Conservation (phyloP, 2,329 filamentous ascomycete genomes). For the Sporothrix luriei region DNA sequence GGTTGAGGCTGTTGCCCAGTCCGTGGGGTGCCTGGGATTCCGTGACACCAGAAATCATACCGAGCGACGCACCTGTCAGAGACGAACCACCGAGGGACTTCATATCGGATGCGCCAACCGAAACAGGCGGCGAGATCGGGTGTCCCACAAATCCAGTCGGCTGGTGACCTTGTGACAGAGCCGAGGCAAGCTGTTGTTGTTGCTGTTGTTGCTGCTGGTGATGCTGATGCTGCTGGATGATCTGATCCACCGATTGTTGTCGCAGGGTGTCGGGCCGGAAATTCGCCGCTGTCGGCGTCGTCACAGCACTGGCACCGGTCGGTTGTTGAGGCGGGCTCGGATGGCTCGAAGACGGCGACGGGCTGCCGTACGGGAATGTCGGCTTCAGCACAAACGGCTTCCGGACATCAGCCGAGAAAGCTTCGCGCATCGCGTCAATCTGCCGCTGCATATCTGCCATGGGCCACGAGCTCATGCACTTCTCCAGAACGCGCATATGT, state of each 20-base stretch:
- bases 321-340: slow-evolving; percentile 32
- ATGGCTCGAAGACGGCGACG: slow-evolving; percentile 53
- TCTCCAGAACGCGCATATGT: slow-evolving; percentile 91
- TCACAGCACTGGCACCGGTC: not conserved
- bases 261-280: slow-evolving; percentile 54
- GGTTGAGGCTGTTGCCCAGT: slow-evolving; percentile 54
- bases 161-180: slow-evolving; percentile 55
- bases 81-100: slow-evolving; percentile 76
- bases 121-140: slow-evolving; percentile 80
- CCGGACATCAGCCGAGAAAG: slow-evolving; percentile 82
- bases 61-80: slow-evolving; percentile 66
- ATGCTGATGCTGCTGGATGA: slow-evolving; percentile 41
- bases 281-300: slow-evolving; percentile 48
- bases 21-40: slow-evolving; percentile 54
- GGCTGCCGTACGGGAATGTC: slow-evolving; percentile 83
- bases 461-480: slow-evolving; percentile 78
- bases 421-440: slow-evolving; percentile 83
- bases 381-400: slow-evolving; percentile 89
- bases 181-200: slow-evolving; percentile 54
- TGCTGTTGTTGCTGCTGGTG: slow-evolving; percentile 34
- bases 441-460: slow-evolving; percentile 89
- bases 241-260: slow-evolving; percentile 55
- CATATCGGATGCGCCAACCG: slow-evolving; percentile 69
- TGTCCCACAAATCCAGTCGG: slow-evolving; percentile 45
- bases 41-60: slow-evolving; percentile 66